Conservation (phyloP, 1,284 basidiomycete species). For the Austroboletus rostrupii region DNA sequence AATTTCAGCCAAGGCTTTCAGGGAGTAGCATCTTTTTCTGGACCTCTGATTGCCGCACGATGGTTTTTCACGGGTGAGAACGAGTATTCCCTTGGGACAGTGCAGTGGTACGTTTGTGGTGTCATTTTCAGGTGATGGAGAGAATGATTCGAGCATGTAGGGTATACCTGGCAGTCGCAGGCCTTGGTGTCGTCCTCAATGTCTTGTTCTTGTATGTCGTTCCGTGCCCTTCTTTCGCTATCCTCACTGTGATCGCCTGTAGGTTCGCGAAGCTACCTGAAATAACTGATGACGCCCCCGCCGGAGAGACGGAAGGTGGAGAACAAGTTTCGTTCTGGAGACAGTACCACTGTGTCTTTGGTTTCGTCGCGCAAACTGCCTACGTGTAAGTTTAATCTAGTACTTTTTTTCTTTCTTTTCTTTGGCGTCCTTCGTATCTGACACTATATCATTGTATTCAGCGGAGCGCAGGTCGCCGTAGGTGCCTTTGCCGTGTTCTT, state of each 20-base stretch:
- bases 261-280: constrained; percentile 74
- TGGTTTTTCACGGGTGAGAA: constrained; percentile 73
- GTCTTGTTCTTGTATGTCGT: constrained; percentile 58
- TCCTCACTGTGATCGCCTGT: background rate
- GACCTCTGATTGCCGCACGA: constrained; percentile 73
- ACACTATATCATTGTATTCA: constrained; percentile 17
- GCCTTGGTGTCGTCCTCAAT: constrained; percentile 60
- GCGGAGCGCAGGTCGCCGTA: constrained; percentile 71
- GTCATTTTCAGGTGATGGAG: background rate
- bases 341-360: constrained; percentile 70
- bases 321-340: constrained; percentile 61
- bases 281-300: constrained; percentile 65
- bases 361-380: constrained; percentile 67
- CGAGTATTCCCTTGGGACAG: constrained; percentile 57
- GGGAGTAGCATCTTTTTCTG: constrained; percentile 74
- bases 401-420: background rate
- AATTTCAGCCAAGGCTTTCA: constrained; percentile 84
- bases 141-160: constrained; percentile 27
- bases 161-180: constrained; percentile 78
- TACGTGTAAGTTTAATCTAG: constrained; percentile 47
- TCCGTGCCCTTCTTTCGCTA: background rate
- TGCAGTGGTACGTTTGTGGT: constrained; percentile 55
- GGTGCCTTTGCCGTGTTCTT: constrained; percentile 74
- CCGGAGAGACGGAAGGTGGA: constrained; percentile 45
- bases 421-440: background rate